phyloP scores from a whole-genome alignment of 2,329 filamentous ascomycete genomes.

The Emergomyces orientalis region DNA sequence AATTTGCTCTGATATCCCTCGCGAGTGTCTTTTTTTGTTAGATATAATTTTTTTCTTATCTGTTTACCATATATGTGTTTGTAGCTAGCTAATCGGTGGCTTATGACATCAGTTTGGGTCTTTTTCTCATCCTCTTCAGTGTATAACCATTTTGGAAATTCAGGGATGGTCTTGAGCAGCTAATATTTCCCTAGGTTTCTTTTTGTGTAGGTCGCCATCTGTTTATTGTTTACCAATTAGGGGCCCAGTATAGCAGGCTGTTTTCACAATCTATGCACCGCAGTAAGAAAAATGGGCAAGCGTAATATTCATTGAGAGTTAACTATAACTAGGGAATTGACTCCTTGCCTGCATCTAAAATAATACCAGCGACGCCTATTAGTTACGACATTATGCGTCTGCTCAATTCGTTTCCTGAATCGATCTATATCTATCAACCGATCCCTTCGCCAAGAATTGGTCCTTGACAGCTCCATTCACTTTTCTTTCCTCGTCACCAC shows the following conservation, averaged over 20 bases:
- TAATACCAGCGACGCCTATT: background rate
- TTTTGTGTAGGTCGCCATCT: background rate
- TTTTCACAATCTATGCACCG: background rate
- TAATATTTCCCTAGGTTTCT: background rate
- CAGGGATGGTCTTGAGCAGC: background rate
- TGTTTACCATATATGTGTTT: background rate
- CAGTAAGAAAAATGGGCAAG: background rate
- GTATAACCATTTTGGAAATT: background rate
- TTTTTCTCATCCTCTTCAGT: background rate
- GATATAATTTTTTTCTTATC: background rate
- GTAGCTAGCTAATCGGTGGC: background rate
- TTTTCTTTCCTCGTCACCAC: background rate
- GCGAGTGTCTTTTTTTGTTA: background rate
- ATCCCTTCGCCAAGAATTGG: constrained; percentile 9
- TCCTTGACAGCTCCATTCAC: background rate
- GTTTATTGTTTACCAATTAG: background rate
- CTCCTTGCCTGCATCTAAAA: background rate
- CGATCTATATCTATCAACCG: constrained; percentile 4
- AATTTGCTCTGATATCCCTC: background rate
- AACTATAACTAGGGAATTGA: background rate
- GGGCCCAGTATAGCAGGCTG: background rate
- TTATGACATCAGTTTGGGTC: background rate
- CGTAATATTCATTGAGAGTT: background rate
- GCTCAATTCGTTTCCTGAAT: constrained; percentile 9
- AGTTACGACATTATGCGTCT: too few relatives aligned